These are phyloP conservation scores for Tolypocladium amazonense DNA, from an alignment of 2,329 filamentous ascomycete genomes.

Conservation along the genomic window DNA sequence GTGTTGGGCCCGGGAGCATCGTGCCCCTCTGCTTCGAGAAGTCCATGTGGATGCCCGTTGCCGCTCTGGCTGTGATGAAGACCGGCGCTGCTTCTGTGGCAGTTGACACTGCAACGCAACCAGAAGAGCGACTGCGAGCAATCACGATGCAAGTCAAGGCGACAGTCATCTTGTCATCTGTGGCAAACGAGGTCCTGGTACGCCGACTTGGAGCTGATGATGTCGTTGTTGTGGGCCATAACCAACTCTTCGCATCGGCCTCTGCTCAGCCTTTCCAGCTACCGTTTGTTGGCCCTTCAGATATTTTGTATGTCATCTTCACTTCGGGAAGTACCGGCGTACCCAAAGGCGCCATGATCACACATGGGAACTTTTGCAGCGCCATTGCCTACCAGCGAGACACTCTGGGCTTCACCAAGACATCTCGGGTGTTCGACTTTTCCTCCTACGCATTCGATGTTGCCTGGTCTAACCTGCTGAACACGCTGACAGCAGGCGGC, in stretches of 20 bases:
- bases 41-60: slow-evolving; percentile 11
- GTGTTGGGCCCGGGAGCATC: slow-evolving; percentile 14
- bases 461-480: neutral
- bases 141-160: slow-evolving; percentile 7
- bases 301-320: slow-evolving; percentile 12
- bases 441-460: slow-evolving; percentile 8
- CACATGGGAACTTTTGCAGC: slow-evolving; percentile 7
- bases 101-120: slow-evolving; percentile 11
- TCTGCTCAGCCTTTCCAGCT: neutral
- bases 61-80: slow-evolving; percentile 11
- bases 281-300: neutral
- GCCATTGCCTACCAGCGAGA: slow-evolving; percentile 4
- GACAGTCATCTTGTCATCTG: slow-evolving; percentile 7
- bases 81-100: slow-evolving; percentile 13
- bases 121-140: slow-evolving; percentile 5
- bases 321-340: slow-evolving; percentile 15
- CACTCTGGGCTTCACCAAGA: slow-evolving; percentile 1
- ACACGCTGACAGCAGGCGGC: neutral
- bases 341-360: slow-evolving; percentile 13
- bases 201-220: slow-evolving; percentile 1
- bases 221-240: neutral
- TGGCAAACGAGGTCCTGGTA: slow-evolving; percentile 1
- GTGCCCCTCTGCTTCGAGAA: slow-evolving; percentile 14
- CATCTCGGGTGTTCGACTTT: slow-evolving; percentile 6
- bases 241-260: neutral